Percentiles rank a stretch among this genome's conserved stretches.
Evolutionary conservation across 176 grass and related monocot genomes (phyloP).

Genomic region (Dendrocalamus sinicus): DNA sequence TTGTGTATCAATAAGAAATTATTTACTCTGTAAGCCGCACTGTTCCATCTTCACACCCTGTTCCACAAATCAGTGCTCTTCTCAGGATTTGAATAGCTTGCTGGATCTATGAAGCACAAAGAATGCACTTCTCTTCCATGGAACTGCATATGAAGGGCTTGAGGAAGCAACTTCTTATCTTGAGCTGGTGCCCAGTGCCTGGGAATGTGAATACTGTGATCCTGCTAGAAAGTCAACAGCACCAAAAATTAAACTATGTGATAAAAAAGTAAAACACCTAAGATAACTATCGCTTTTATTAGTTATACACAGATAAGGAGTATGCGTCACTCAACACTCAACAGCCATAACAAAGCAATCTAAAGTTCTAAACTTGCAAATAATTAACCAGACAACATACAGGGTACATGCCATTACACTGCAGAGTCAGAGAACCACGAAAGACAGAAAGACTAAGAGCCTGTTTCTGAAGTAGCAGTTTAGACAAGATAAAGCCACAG

Average conservation of each 20-base stretch:
- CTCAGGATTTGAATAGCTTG: slow-evolving; percentile 45
- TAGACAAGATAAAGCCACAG: neutral
- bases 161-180: slow-evolving; percentile 73
- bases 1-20: slow-evolving; percentile 2
- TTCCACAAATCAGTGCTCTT: slow-evolving; percentile 52
- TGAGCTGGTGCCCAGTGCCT: slow-evolving; percentile 61
- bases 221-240: slow-evolving; percentile 53
- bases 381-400: neutral
- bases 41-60: slow-evolving; percentile 93
- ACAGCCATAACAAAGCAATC: neutral
- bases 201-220: slow-evolving; percentile 78
- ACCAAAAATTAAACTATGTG: neutral
- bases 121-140: slow-evolving; percentile 97
- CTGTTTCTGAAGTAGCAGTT: neutral
- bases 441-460: neutral
- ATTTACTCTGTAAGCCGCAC: slow-evolving; percentile 82
- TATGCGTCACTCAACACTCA: neutral
- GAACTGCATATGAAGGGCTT: slow-evolving; percentile 81
- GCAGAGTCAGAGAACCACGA: neutral
- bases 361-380: slow-evolving; percentile 2
- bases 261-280: neutral
- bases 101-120: slow-evolving; percentile 69
- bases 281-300: neutral
- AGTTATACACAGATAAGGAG: neutral
- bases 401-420: neutral